phyloP scores from a whole-genome alignment of 75 land plant genomes.

The Azolla pinnata region DNA sequence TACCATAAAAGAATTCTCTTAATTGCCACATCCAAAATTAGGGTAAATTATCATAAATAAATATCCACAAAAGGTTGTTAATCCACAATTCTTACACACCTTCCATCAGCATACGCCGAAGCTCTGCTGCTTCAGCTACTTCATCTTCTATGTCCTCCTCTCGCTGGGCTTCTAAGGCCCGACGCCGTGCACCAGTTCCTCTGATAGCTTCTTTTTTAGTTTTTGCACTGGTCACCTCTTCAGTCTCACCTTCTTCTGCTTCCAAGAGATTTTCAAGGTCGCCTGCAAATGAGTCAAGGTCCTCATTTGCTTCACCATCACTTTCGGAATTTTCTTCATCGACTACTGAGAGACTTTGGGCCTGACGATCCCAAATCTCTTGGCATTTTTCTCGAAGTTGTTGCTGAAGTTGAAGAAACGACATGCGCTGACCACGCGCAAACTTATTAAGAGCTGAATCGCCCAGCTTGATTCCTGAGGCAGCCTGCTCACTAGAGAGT shows the following conservation, averaged over 20 bases:
- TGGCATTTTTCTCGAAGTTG: conserved; percentile 96
- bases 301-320: conserved; percentile 90
- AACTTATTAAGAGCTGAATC: conserved; percentile 69
- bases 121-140: conserved; percentile 85
- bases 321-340: conserved; percentile 71
- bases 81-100: conserved; percentile 31
- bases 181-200: conserved; percentile 78
- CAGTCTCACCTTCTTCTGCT: conserved; percentile 89
- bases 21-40: neutral
- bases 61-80: too few species aligned
- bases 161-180: conserved; percentile 43
- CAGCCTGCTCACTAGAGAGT: conserved; percentile 98
- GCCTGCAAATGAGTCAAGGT: conserved; percentile 96
- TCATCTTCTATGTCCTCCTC: conserved; percentile 99
- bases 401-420: conserved; percentile 90
- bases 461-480: conserved; percentile 74
- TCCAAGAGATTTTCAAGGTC: conserved; percentile 94
- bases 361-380: conserved; percentile 95
- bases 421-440: conserved; percentile 97
- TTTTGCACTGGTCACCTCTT: conserved; percentile 31
- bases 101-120: conserved; percentile 84
- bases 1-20: too few species aligned
- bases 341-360: conserved; percentile 64
- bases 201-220: conserved; percentile 49
- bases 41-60: neutral